These are phyloP conservation scores for Ensete glaucum DNA, from an alignment of 176 grass and related monocot species.

Conservation along the genomic window DNA sequence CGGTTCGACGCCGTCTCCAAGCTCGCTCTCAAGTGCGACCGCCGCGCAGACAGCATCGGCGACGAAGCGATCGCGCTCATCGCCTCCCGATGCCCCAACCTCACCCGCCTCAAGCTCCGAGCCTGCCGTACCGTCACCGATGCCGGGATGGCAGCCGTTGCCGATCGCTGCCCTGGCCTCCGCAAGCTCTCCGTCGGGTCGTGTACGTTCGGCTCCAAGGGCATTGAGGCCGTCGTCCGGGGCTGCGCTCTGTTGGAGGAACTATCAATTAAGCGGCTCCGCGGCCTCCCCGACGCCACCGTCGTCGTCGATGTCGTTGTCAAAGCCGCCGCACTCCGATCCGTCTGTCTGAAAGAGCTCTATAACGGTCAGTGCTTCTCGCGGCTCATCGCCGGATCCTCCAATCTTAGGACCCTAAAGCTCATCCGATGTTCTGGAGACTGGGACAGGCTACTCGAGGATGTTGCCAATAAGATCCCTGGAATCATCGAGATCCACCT, in stretches of 20 bases:
- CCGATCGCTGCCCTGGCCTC: neutral
- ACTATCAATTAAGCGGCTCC: slow-evolving; percentile 19
- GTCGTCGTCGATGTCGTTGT: neutral
- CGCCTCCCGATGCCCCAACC: slow-evolving; percentile 5
- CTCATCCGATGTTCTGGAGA: slow-evolving; percentile 64
- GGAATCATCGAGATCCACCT: slow-evolving; percentile 64
- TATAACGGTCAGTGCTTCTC: slow-evolving; percentile 84
- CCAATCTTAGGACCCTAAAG: slow-evolving; percentile 75
- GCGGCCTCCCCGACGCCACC: neutral
- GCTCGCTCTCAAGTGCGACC: slow-evolving; percentile 16
- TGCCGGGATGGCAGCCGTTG: slow-evolving; percentile 4
- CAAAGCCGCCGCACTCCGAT: slow-evolving; percentile 25
- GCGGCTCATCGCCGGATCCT: slow-evolving; percentile 39
- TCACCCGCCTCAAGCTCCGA: slow-evolving; percentile 6
- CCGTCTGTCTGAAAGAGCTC: slow-evolving; percentile 75
- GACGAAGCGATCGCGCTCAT: slow-evolving; percentile 14
- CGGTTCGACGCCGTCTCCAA: slow-evolving; percentile 15
- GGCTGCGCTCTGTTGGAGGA: slow-evolving; percentile 10
- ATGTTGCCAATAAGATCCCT: slow-evolving; percentile 27
- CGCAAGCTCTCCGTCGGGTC: slow-evolving; percentile 19
- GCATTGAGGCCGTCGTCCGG: slow-evolving; percentile 1
- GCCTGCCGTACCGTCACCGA: slow-evolving; percentile 12
- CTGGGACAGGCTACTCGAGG: slow-evolving; percentile 65
- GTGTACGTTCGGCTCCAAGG: slow-evolving; percentile 11
- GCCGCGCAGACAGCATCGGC: slow-evolving; percentile 6